Base-by-base conservation (phyloP, 1,284 basidiomycete species). In the Neonothopanus nambi region DNA sequence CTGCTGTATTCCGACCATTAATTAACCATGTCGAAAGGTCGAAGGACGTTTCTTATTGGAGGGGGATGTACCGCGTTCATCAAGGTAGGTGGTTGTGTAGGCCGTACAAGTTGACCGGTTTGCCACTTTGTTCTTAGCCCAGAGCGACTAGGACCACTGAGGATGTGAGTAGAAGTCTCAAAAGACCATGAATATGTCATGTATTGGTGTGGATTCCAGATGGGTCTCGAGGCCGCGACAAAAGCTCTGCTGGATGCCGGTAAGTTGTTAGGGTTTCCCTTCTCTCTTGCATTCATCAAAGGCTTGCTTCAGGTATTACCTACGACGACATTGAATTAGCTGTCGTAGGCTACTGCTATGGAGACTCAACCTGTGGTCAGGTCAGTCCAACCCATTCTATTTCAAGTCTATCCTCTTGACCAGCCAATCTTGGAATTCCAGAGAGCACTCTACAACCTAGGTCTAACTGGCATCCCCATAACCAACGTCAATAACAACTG, bases 401-500 rank as follows among this genome's bases (percentile, higher is more conserved):
- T n/a, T n/a, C n/a, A n/a, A n/a, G n/a, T n/a, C 21, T 30, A 28
- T 23, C 9, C 36, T 13, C 17, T 45, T 28, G n/a, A 28, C 20
- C 7, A 20, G 33, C 41, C 46, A 45, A 24, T 5, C 51, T n/a
- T 35, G 36, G 46, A 36, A 18, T 39, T n/a, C 55, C 49, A 84
- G 81, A 77, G 91, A 23, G 85, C 90, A 2, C 73, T 95, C n/a
- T 95, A 94, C 69, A 86, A 86, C 65, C 82, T 95, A 41, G 92
- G 92, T 15, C 77, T 94, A 69, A 94, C 91, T 3, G 79, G 82
- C 23, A 93, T 95, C 56, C 92, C 92, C 1, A 88, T 95, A 62
- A 81, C 89, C 49, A 94, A 94, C 62, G 89, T 93, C 48, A 92
- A 91, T 72, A 93, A 93, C 70, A 91, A 91, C 65, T 91, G 90